These are phyloP conservation scores for Vanrija sp. DNA, from an alignment of 1,284 basidiomycete species.

Conservation along the genomic window DNA sequence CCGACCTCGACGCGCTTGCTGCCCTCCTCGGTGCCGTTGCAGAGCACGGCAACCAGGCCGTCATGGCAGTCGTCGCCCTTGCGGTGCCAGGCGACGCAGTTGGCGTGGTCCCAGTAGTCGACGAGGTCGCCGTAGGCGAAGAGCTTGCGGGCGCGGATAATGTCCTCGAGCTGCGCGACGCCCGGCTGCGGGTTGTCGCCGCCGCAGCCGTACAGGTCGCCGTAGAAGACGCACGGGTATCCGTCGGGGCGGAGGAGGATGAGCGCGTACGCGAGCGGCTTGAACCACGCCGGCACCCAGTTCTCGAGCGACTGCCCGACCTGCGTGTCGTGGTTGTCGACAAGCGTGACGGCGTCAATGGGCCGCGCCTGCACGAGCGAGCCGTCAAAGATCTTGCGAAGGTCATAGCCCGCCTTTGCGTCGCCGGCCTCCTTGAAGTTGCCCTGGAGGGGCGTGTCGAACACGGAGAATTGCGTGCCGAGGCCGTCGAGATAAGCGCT, in stretches of 20 bases:
- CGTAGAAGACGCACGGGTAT: constrained; percentile 93
- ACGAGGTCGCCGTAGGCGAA: constrained; percentile 56
- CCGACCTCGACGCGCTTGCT: constrained; percentile 54
- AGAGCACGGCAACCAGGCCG: constrained; percentile 53
- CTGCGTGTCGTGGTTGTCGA: constrained; percentile 58
- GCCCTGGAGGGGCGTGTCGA: constrained; percentile 57
- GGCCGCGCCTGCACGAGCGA: constrained; percentile 56
- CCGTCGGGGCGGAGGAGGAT: constrained; percentile 78
- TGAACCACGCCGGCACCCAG: constrained; percentile 56
- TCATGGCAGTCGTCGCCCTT: constrained; percentile 54
- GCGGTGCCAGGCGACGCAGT: constrained; percentile 55
- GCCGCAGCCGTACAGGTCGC: constrained; percentile 64
- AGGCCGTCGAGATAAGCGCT: constrained; percentile 46
- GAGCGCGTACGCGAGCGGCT: constrained; percentile 68
- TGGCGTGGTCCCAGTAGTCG: constrained; percentile 55
- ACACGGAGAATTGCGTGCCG: constrained; percentile 57
- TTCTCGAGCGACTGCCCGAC: constrained; percentile 56
- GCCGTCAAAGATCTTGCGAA: constrained; percentile 57
- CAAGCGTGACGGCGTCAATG: constrained; percentile 58
- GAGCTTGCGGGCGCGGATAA: constrained; percentile 54
- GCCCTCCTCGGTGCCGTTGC: constrained; percentile 47
- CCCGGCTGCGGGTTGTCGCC: constrained; percentile 53
- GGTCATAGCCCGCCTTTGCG: constrained; percentile 52
- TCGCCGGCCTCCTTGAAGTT: constrained; percentile 53
- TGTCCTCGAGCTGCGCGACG: constrained; percentile 53